Percentiles rank a stretch among this genome's conserved stretches.
These are phyloP conservation scores for Hypomontagnella submonticulosa DNA, from an alignment of 495 filamentous ascomycete species.

Conservation along the genomic window DNA sequence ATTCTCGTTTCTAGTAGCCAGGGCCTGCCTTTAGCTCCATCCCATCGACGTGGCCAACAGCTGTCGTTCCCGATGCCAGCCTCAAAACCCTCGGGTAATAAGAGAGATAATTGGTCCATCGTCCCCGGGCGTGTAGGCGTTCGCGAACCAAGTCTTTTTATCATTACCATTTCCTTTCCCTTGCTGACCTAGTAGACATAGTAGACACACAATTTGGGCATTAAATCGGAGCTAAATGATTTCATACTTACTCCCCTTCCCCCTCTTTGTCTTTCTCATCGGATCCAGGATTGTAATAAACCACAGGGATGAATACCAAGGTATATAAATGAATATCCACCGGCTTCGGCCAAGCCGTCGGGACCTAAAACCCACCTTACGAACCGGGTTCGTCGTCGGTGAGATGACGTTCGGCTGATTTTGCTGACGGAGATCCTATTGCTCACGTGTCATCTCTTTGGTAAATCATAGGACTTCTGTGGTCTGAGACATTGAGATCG, in stretches of 20 bases:
- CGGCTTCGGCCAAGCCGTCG: constrained; percentile 6
- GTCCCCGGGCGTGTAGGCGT: constrained; percentile 15
- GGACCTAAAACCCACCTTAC: not conserved
- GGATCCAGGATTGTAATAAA: constrained; percentile 10
- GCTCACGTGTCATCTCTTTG: constrained; percentile 31
- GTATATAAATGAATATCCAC: no score
- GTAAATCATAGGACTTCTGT: constrained; percentile 17
- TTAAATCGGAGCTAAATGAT: constrained; percentile 6
- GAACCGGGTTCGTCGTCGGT: no score
- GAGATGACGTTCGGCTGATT: constrained; percentile 1
- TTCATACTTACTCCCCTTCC: no score
- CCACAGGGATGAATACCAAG: not conserved
- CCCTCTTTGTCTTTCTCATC: not conserved
- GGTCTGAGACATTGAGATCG: constrained; percentile 44
- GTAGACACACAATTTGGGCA: not conserved
- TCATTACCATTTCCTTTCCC: constrained; percentile 7
- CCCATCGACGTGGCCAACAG: constrained; percentile 13
- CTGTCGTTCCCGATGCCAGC: constrained; percentile 36
- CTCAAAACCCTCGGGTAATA: constrained; percentile 39
- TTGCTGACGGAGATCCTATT: constrained; percentile 8
- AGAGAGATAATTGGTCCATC: constrained; percentile 30
- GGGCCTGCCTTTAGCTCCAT: constrained; percentile 12
- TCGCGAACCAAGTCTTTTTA: constrained; percentile 13
- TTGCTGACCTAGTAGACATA: constrained; percentile 2
- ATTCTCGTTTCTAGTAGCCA: constrained; percentile 20